Percentiles rank a stretch among this genome's conserved stretches.
These are phyloP conservation scores for Monosporascus sp. DNA, from an alignment of 2,329 filamentous ascomycete species.

Conservation along the genomic window DNA sequence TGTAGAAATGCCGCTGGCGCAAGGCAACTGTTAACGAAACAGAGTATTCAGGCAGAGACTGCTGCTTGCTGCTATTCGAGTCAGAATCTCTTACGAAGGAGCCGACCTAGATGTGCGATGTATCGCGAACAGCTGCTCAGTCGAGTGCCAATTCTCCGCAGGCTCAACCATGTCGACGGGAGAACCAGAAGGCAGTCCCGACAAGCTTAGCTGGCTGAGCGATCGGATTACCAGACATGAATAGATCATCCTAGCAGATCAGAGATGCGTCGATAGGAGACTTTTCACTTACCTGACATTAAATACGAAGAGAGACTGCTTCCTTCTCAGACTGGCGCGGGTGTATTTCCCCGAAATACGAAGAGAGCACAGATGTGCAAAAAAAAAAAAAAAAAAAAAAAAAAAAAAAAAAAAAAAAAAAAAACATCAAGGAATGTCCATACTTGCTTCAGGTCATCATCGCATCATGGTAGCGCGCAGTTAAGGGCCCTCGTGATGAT, in stretches of 20 bases:
- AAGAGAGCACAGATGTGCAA: background rate
- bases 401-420: background rate
- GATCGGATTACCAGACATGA: conserved; percentile 26
- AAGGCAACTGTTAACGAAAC: too few species aligned
- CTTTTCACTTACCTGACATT: conserved; percentile 8
- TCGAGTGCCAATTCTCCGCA: conserved; percentile 23
- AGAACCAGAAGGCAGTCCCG: conserved; percentile 1
- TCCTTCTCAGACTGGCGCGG: conserved; percentile 5
- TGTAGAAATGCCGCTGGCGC: too few species aligned
- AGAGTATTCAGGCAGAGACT: too few species aligned
- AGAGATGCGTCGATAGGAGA: conserved; percentile 1
- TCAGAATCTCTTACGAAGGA: too few species aligned
- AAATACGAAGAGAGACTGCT: background rate
- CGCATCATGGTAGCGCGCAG: conserved; percentile 59
- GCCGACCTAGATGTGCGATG: background rate
- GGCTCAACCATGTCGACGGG: conserved; percentile 21
- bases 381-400: background rate
- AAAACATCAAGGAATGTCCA: conserved; percentile 39
- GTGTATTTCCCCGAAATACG: background rate
- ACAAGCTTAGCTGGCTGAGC: conserved; percentile 21
- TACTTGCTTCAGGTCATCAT: conserved; percentile 63
- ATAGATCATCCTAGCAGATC: conserved; percentile 24
- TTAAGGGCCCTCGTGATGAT: conserved; percentile 63
- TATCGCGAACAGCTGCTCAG: conserved; percentile 15
- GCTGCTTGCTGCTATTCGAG: too few species aligned